Evolutionary conservation across 2,329 filamentous ascomycete genomes (phyloP), one percentile per base, ranked within the genome.

Genomic region (Periconia sp.): DNA sequence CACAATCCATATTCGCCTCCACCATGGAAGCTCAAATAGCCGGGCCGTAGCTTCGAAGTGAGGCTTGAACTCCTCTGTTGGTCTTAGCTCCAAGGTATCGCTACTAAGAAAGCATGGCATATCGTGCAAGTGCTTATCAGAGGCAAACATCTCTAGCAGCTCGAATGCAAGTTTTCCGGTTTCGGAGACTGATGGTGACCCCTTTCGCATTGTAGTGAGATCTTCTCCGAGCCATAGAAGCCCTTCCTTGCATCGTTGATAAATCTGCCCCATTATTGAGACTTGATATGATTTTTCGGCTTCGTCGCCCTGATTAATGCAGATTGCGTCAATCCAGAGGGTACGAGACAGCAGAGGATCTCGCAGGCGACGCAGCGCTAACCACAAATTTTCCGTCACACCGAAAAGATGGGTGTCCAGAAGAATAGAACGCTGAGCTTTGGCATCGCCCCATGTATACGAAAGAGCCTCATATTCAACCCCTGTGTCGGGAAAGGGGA

Each of bases 191-290:
- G n/a, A n/a, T n/a, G n/a, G n/a, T n/a, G n/a, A n/a, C n/a, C n/a
- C n/a, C n/a, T n/a, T n/a, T n/a, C n/a, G n/a, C n/a, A n/a, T n/a
- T n/a, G n/a, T n/a, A n/a, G n/a, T n/a, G n/a, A n/a, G n/a, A n/a
- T n/a, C n/a, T n/a, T n/a, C n/a, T 12, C 49, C 49, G 19, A 52
- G 42, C 49, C 49, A 52, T 31, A 52, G 49, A 22, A 49, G 37
- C 1, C 45, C 46, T 21, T 52, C 49, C 8, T 30, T 17, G 29
- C 49, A 40, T 18, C 46, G 46, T 15, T 21, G 28, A 29, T 49
- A 52, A 24, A 48, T 52, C 16, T 52, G 39, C 3, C 49, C 49
- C 46, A 52, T 52, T 1, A 52, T 22, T 16, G 41, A 41, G 15
- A 52, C 49, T 21, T 52, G 49, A 26, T 46, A 36, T 26, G 49